Percentiles rank a stretch among this genome's conserved stretches.
These are phyloP conservation scores for Plasmodium gallinaceum DNA, from an alignment of 169 alveolate genomes.

Conservation along the genomic window DNA sequence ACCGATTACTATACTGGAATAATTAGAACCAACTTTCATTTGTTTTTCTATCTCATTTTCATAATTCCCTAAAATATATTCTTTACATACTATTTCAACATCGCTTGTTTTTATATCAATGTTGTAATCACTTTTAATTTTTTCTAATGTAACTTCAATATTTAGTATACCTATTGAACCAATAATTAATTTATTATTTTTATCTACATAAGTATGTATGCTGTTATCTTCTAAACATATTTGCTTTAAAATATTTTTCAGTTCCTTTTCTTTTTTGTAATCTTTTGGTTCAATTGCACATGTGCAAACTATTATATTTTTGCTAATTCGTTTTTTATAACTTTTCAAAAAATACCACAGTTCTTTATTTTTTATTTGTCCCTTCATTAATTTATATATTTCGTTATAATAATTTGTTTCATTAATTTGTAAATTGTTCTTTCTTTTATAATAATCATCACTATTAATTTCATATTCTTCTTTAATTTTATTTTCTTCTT, in stretches of 20 bases:
- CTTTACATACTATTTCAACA: slow-evolving; percentile 63
- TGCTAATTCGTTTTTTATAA: slow-evolving; percentile 63
- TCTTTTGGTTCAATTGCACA: slow-evolving; percentile 75
- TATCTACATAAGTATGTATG: slow-evolving; percentile 30
- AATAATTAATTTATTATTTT: slow-evolving; percentile 48
- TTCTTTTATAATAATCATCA: neutral
- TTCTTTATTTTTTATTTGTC: slow-evolving; percentile 45
- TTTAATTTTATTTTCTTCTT: neutral
- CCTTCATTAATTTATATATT: slow-evolving; percentile 28
- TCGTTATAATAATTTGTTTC: neutral
- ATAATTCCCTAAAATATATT: slow-evolving; percentile 55
- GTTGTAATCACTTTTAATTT: slow-evolving; percentile 55
- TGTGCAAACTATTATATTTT: slow-evolving; percentile 61
- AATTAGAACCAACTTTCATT: slow-evolving; percentile 57
- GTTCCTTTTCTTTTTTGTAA: slow-evolving; percentile 58
- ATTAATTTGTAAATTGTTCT: neutral
- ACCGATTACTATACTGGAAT: slow-evolving; percentile 36
- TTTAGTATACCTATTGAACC: slow-evolving; percentile 75
- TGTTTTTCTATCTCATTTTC: slow-evolving; percentile 40
- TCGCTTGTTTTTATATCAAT: slow-evolving; percentile 56
- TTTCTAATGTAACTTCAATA: slow-evolving; percentile 72
- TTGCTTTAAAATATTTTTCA: slow-evolving; percentile 38
- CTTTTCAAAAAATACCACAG: slow-evolving; percentile 64
- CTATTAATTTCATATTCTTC: neutral
- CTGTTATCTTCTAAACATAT: slow-evolving; percentile 77